Base-by-base conservation (phyloP, 192 early-diverging fungal genomes). In the Coemansia sp. region DNA sequence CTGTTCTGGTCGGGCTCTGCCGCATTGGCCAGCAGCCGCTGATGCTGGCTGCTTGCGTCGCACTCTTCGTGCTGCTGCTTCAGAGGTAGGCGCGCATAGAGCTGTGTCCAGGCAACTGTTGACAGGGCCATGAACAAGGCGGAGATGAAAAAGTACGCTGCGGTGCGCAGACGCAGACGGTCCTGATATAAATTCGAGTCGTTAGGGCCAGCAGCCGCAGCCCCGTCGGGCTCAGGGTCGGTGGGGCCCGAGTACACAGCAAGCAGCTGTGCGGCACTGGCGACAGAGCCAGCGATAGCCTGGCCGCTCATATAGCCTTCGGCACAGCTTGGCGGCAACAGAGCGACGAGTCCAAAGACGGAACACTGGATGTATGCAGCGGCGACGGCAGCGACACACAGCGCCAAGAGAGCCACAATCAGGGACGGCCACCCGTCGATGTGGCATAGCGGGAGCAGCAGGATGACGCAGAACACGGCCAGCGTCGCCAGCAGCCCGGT, bases 251-350 rank as follows among this genome's bases (percentile, higher is more conserved):
- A 26, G 38, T 43, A 71, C 15, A 85, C 75, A 58, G 84, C 87
- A 1, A 86, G 34, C 62, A 93, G 83, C 70, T 90, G 89, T 30
- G 84, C 85, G 11, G 87, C 66, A 10, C 90, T 88, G 6, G 89
- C 88, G 41, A 88, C 82, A 1, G 88, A 85, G 16, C 92, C 92
- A 7, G 91, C 91, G 55, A 85, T 75, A 0, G 83, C 85, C 72
- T 87, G 85, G 34, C 85, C 85, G 61, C 89, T 85, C 87, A 94
- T 90, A 35, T 87, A 87, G 2, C 88, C 91, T 62, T 92, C 89
- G 16, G 88, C 83, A 66, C 90, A 89, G 61, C 67, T 71, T 35
- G 87, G 77, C 20, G 89, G 87, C 63, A 92, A 84, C 62, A 76
- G 71, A 8, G 90, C 87, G 0, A 87, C 91, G 33, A 89, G 81